phyloP scores from a whole-genome alignment of 257 asterid species.

The Jacaranda copaia region DNA sequence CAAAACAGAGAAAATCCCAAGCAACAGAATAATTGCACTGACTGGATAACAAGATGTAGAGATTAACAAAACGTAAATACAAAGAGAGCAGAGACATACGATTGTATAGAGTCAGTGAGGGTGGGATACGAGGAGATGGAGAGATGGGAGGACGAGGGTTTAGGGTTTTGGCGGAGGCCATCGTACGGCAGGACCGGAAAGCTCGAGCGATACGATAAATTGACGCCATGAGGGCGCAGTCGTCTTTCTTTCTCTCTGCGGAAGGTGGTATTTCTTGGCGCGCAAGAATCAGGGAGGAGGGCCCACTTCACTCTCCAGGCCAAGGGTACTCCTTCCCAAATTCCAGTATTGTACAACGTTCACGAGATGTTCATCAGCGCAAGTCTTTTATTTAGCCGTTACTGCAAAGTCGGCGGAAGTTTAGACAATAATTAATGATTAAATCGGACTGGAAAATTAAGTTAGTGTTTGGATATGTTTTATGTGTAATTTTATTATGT shows the following conservation, averaged over 20 bases:
- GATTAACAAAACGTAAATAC: not conserved
- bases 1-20: not conserved
- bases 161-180: slow-evolving; percentile 54
- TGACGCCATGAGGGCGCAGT: slow-evolving; percentile 50
- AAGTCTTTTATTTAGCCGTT: no score
- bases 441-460: no score
- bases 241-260: slow-evolving; percentile 12
- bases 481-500: no score
- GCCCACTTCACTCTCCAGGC: not conserved
- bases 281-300: slow-evolving; percentile 29
- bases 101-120: slow-evolving; percentile 36
- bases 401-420: no score
- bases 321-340: not conserved
- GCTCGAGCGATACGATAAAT: slow-evolving; percentile 58
- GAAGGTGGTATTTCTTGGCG: slow-evolving; percentile 38
- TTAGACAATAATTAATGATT: no score
- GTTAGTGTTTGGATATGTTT: no score
- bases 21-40: not conserved
- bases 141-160: slow-evolving; percentile 45
- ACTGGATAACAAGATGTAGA: not conserved
- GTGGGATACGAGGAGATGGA: slow-evolving; percentile 38
- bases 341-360: not conserved
- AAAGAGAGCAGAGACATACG: slow-evolving; percentile 46
- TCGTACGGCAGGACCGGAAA: slow-evolving; percentile 49
- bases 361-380: no score